Percentiles rank a stretch among this genome's conserved stretches.
These are phyloP conservation scores for Malus orientalis DNA, from an alignment of 306 rosid species.

Conservation along the genomic window DNA sequence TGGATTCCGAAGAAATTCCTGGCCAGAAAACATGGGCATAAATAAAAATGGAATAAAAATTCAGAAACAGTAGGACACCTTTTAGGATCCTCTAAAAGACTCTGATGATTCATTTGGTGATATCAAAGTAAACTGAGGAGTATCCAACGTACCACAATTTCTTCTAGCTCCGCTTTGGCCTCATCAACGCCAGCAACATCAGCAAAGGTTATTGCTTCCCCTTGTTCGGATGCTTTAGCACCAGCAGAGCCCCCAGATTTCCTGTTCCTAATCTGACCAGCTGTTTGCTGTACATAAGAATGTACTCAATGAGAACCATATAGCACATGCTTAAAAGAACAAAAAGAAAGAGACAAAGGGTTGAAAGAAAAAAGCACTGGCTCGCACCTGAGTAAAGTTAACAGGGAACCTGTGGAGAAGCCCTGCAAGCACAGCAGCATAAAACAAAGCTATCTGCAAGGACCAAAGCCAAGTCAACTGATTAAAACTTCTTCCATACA, in stretches of 20 bases:
- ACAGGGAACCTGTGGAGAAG: conserved; percentile 84
- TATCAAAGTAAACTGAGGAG: conserved; percentile 12
- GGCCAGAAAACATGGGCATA: conserved; percentile 33
- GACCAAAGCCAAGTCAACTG: conserved; percentile 20
- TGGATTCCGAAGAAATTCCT: conserved; percentile 99
- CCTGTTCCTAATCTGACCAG: conserved; percentile 87
- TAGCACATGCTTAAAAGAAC: conserved; percentile 4
- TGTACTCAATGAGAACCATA: conserved; percentile 27
- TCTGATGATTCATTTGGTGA: background rate
- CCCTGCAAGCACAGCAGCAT: conserved; percentile 76
- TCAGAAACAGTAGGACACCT: conserved; percentile 5
- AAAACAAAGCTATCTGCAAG: conserved; percentile 84
- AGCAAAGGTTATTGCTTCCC: conserved; percentile 79
- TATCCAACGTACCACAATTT: conserved; percentile 83
- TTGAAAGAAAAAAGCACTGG: conserved; percentile 4
- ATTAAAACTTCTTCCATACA: conserved; percentile 1
- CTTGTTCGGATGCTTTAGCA: conserved; percentile 70
- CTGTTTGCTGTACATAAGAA: conserved; percentile 57
- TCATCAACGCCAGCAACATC: conserved; percentile 98
- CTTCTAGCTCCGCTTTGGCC: conserved; percentile 99
- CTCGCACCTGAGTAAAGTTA: conserved; percentile 73
- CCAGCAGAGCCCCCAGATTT: conserved; percentile 74
- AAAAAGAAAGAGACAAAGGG: conserved; percentile 1
- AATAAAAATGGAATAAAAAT: background rate
- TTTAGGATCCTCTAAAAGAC: conserved; percentile 16